These are phyloP conservation scores for Melanogaster broomeanus DNA, from an alignment of 768 basidiomycete species.

Conservation along the genomic window DNA sequence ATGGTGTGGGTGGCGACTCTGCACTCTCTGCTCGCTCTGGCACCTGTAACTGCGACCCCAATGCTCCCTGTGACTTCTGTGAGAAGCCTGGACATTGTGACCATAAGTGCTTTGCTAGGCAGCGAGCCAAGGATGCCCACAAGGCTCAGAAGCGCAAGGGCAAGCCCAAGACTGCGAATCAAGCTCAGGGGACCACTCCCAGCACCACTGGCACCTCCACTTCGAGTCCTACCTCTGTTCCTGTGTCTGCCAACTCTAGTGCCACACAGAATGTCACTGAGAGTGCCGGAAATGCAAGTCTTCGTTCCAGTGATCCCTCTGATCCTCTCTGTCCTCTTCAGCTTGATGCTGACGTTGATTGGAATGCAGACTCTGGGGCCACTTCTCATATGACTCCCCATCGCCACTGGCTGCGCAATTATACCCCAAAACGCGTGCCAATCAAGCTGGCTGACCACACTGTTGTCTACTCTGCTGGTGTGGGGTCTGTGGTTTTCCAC, in stretches of 20 bases:
- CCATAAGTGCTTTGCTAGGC: not conserved
- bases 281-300: conserved; percentile 1
- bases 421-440: no score
- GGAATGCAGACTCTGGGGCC: no score
- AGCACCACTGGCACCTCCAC: no score
- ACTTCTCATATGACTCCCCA: no score
- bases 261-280: not conserved
- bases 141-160: not conserved
- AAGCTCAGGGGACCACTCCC: not conserved
- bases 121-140: not conserved
- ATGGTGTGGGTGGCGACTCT: not conserved
- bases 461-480: not conserved
- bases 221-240: conserved; percentile 17
- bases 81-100: conserved; percentile 2
- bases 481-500: conserved; percentile 1
- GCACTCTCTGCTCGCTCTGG: not conserved
- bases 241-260: not conserved
- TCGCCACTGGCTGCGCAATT: no score
- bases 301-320: not conserved
- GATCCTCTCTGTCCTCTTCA: not conserved
- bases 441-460: no score
- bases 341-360: not conserved
- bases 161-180: not conserved
- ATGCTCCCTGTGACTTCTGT: not conserved
- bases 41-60: not conserved